Evolutionary conservation across 495 filamentous ascomycete species (phyloP), one percentile per base, ranked within the genome.

Genomic region (Tuber borchii): DNA sequence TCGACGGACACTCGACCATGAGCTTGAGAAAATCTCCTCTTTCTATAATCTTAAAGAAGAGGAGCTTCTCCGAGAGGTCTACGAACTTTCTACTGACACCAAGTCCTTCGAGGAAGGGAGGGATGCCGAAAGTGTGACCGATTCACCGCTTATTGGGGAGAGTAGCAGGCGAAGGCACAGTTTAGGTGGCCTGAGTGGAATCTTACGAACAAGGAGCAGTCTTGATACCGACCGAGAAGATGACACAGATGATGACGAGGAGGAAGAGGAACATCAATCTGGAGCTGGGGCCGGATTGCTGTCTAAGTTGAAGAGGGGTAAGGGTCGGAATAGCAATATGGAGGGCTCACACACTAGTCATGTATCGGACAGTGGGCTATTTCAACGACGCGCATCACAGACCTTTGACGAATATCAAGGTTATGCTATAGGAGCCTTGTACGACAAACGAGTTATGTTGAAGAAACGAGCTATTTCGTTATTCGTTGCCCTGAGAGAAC

Each of bases 401-500:
- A 42, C 71, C 20, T 89, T 87, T 75, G 92, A 95, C 40, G 90
- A 95, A 78, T 91, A 92, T 80, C 88, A 87, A 69, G 93, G 97
- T 78, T 90, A 94, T 61, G 87, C 87, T 42, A 86, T 92, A 40
- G 83, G 89, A 6, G 86, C 87, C 40, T 85, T 97, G 4, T 95
- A 92, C 81, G 93, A 94, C 76, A 88, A 90, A 43, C 92, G 91
- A 20, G 90, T 97, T 77, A 93, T 92, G 77, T 84, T 98, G 79
- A 98, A 98, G 86, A 97, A 96, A 85, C 89, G 94, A 46, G 90
- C 91, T 70, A 89, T 96, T 74, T 91, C 90, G 80, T 85, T 93
- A 71, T 99, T 97, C 80, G 96, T 98, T 72, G 91, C 92, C 74
- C 85, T 98, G n/a, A 97, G 95, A 85, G 95, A 97, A 79, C 88